Evolutionary conservation across 78 protist species (phyloP), one percentile per base, ranked within the genome.

Genomic region (Polysphondylium violaceum): DNA sequence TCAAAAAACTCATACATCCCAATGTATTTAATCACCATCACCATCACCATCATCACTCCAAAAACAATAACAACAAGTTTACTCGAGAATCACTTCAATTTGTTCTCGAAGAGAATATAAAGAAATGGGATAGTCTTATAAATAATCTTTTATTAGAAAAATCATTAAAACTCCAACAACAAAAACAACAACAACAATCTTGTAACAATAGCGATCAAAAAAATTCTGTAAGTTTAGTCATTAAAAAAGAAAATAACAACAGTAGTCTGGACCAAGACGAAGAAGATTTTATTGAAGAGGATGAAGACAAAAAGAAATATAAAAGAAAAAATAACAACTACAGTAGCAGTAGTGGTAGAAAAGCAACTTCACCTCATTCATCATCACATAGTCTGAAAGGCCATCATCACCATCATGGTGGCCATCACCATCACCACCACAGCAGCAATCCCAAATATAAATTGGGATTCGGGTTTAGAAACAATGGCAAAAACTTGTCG

Each of bases 381-480:
- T n/a, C n/a, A n/a, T n/a, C n/a, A n/a, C n/a, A n/a, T n/a, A n/a
- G n/a, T n/a, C n/a, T n/a, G n/a, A n/a, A n/a, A n/a, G n/a, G n/a
- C n/a, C n/a, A 71, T 47, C 77, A 73, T 29, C 85, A 75, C 40
- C 67, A 55, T 3, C 69, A 75, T 41, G n/a, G 29, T 56, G 41
- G 38, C 14, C 65, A 59, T 23, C 69, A 55, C 16, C 85, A 75
- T 41, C 85, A 55, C 27, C 31, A n/a, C 11, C 11, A 25, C 11
- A 9, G 17, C 16, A 35, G 41, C 25, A 68, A 55, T 68, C 59
- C 55, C 17, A 76, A 76, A 8, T 76, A 67, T 58, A 81, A 81
- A 43, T 68, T 81, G 89, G 89, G 89, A 36, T 81, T 81, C 56
- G 89, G 89, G 38, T 81, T 81, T 56, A 81, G 64, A 56, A 69